A percentile compares a stretch with the other conserved stretches of the same genome.
Evolutionary conservation across 2,329 filamentous ascomycete genomes (phyloP).

Genomic region (Phialocephala subalpina): DNA sequence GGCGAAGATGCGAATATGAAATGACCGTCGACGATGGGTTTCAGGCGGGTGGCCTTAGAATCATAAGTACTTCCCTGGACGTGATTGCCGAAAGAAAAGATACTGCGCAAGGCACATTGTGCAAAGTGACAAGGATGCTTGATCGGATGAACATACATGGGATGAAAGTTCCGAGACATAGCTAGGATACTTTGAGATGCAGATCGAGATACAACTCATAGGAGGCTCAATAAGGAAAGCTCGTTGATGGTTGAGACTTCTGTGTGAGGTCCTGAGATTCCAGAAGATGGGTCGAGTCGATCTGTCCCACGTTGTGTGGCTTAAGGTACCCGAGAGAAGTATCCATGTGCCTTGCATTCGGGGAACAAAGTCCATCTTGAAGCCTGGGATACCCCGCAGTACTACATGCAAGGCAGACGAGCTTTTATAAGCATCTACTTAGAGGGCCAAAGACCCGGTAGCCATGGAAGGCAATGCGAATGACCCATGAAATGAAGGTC

Average conservation of each 20-base stretch:
- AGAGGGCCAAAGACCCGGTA: not conserved
- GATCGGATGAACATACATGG: not conserved
- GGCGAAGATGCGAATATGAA: not conserved
- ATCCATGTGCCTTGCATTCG: not conserved
- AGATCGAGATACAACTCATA: not conserved
- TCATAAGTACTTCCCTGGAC: not conserved
- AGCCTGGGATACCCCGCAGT: constrained; percentile 4
- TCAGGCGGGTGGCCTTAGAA: not conserved
- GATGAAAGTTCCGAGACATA: constrained; percentile 1
- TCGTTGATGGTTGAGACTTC: not conserved
- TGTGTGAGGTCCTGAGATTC: not conserved
- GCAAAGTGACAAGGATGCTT: not conserved
- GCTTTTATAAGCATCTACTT: not conserved
- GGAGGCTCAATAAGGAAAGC: constrained; percentile 6
- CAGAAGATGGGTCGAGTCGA: not conserved
- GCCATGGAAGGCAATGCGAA: not conserved
- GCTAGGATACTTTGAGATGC: not conserved
- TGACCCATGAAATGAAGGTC: not conserved
- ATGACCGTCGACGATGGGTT: not conserved
- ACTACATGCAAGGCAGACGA: not conserved
- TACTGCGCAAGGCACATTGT: not conserved
- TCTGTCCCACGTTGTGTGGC: constrained; percentile 3
- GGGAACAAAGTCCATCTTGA: not conserved
- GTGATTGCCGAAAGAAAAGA: not conserved
- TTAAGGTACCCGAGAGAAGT: not conserved